Evolutionary conservation across 2,329 filamentous ascomycete genomes (phyloP).

Genomic region (Clarireedia monteithiana): DNA sequence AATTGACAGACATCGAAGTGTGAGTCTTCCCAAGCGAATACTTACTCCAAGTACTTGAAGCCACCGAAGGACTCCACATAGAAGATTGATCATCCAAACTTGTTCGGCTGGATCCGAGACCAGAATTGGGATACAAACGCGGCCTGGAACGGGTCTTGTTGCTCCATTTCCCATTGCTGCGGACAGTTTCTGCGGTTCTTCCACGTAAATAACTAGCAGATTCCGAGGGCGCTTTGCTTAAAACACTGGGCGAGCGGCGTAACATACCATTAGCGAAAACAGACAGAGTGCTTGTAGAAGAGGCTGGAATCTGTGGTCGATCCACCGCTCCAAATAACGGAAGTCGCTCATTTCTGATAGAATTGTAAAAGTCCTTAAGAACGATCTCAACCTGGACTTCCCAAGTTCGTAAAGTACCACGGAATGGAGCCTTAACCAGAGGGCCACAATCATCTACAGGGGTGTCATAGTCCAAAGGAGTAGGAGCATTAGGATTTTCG

Average conservation of each 20-base stretch:
- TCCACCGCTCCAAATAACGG: conserved; percentile 68
- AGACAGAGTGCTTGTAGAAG: conserved; percentile 58
- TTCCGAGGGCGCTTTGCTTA: conserved; percentile 91
- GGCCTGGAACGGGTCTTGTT: conserved; percentile 81
- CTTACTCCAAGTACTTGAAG: conserved; percentile 92
- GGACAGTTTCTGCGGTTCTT: conserved; percentile 47
- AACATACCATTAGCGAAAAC: conserved; percentile 61
- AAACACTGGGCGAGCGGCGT: conserved; percentile 78
- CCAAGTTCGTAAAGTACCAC: conserved; percentile 72
- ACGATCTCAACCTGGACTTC: conserved; percentile 85
- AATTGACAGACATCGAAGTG: conserved; percentile 87
- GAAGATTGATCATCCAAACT: conserved; percentile 88
- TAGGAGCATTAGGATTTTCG: conserved; percentile 33
- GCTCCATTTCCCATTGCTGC: conserved; percentile 55
- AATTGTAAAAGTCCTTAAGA: conserved; percentile 83
- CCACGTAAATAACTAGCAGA: conserved; percentile 61
- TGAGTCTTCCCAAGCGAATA: conserved; percentile 87
- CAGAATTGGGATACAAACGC: conserved; percentile 66
- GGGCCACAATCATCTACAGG: conserved; percentile 56
- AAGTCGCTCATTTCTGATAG: conserved; percentile 79
- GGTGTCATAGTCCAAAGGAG: conserved; percentile 30
- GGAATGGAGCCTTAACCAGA: conserved; percentile 69
- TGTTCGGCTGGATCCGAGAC: conserved; percentile 83
- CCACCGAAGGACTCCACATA: conserved; percentile 74
- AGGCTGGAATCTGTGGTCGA: conserved; percentile 31